Percentiles rank a stretch among this genome's conserved stretches.
Evolutionary conservation across 75 land plant genomes (phyloP).

Genomic region (Pseudotsuga menziesii): DNA sequence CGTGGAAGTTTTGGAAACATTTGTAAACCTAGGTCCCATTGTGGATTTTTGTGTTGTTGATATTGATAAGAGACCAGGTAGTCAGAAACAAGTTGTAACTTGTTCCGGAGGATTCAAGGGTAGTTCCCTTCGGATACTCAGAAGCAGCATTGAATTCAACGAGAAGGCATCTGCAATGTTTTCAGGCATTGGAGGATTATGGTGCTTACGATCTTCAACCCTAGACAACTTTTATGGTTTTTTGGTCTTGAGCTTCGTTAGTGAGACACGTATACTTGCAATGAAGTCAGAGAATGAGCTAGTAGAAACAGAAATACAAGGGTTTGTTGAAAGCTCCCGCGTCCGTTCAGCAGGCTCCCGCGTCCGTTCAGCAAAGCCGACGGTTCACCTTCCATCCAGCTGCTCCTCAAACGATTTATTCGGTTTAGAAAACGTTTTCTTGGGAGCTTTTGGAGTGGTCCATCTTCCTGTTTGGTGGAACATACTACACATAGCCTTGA

Average conservation of each 20-base stretch:
- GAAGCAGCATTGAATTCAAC: conserved; percentile 94
- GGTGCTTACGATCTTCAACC: conserved; percentile 85
- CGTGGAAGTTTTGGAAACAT: conserved; percentile 90
- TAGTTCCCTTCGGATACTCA: conserved; percentile 92
- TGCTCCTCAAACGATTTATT: too few relatives aligned
- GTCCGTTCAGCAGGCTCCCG: too few relatives aligned
- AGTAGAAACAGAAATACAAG: conserved; percentile 89
- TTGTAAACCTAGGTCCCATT: conserved; percentile 95
- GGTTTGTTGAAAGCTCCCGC: too few relatives aligned
- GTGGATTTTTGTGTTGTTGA: conserved; percentile 97
- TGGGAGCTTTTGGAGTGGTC: too few relatives aligned
- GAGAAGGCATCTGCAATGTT: conserved; percentile 98
- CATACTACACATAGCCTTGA: too few relatives aligned
- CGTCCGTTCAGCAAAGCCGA: too few relatives aligned
- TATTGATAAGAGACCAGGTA: conserved; percentile 57
- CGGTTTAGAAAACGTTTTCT: too few relatives aligned
- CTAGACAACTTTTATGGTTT: conserved; percentile 78
- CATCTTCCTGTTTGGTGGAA: too few relatives aligned
- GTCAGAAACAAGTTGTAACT: conserved; percentile 75
- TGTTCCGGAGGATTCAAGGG: conserved; percentile 98
- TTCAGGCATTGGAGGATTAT: conserved; percentile 95
- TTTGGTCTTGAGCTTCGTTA: conserved; percentile 92
- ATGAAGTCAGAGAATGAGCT: conserved; percentile 94
- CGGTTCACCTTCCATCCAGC: too few relatives aligned
- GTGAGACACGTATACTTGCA: conserved; percentile 90